Evolutionary conservation across 768 basidiomycete species (phyloP).

Genomic region (Boletus vinaceobasis): DNA sequence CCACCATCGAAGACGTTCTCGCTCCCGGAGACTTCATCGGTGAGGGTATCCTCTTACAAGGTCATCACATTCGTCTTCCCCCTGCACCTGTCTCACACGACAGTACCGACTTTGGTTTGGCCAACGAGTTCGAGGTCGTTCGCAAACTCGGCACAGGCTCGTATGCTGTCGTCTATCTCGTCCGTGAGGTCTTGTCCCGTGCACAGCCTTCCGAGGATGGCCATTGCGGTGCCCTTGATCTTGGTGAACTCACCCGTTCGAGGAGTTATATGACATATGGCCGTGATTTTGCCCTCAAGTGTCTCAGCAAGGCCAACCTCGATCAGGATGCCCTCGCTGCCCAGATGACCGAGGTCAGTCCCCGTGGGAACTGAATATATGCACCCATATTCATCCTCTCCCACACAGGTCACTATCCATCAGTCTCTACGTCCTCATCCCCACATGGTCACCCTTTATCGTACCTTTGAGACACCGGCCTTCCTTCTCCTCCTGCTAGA

Average conservation of each 20-base stretch:
- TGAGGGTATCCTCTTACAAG: conserved; percentile 62
- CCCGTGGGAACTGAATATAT: conserved; percentile 4
- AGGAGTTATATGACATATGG: conserved; percentile 53
- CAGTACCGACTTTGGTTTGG: conserved; percentile 43
- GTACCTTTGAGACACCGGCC: conserved; percentile 87
- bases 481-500: conserved; percentile 92
- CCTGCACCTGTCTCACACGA: conserved; percentile 34
- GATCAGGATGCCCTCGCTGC: conserved; percentile 82
- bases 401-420: conserved; percentile 82
- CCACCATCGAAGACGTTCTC: conserved; percentile 50
- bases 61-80: conserved; percentile 61
- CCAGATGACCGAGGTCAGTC: conserved; percentile 83
- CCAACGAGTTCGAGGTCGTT: conserved; percentile 78
- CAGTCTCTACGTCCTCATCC: conserved; percentile 86
- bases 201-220: conserved; percentile 47
- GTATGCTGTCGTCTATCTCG: conserved; percentile 93
- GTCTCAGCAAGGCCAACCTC: conserved; percentile 91
- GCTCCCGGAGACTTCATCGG: conserved; percentile 72
- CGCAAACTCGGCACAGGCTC: conserved; percentile 83
- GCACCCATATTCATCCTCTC: conserved; percentile 7
- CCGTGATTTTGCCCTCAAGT: conserved; percentile 91
- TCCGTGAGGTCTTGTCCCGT: conserved; percentile 60
- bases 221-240: conserved; percentile 52
- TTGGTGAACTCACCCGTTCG: conserved; percentile 39
- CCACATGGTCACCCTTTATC: conserved; percentile 93